A percentile compares a stretch with the other conserved stretches of the same genome.
Conservation (phyloP, 441 rosid species). For the Dalechampia spathulata region DNA sequence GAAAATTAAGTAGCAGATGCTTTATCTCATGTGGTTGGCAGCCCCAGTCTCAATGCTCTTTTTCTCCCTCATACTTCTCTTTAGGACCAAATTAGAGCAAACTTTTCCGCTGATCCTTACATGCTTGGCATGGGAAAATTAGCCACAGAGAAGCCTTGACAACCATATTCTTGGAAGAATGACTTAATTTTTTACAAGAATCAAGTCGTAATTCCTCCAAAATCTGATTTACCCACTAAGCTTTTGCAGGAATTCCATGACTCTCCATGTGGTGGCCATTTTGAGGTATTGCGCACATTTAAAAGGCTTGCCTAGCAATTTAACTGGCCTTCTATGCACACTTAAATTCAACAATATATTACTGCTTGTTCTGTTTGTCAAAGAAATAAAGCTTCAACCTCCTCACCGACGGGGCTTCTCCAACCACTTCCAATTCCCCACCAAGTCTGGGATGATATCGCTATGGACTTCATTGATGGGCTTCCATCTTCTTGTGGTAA, state of each 20-base stretch:
- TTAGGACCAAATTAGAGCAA: neutral
- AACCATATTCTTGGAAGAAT: neutral
- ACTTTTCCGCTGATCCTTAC: too few species aligned
- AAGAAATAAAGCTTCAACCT: neutral
- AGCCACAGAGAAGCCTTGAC: neutral
- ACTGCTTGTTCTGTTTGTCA: neutral
- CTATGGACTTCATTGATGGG: conserved; percentile 1
- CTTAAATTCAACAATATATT: too few species aligned
- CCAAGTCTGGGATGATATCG: neutral
- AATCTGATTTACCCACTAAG: too few species aligned
- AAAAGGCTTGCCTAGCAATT: too few species aligned
- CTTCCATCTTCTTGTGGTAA: neutral
- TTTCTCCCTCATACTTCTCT: neutral
- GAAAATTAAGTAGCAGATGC: neutral
- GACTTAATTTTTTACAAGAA: neutral
- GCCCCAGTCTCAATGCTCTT: neutral
- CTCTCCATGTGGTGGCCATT: too few species aligned
- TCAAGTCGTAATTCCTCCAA: neutral
- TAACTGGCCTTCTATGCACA: too few species aligned
- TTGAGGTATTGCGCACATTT: too few species aligned
- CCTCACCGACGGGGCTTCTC: neutral
- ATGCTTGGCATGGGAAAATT: neutral
- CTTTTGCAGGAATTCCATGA: too few species aligned
- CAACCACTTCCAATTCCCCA: neutral
- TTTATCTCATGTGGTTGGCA: neutral